Evolutionary conservation across 2,329 filamentous ascomycete species (phyloP).

Genomic region (Penicillium hordei): DNA sequence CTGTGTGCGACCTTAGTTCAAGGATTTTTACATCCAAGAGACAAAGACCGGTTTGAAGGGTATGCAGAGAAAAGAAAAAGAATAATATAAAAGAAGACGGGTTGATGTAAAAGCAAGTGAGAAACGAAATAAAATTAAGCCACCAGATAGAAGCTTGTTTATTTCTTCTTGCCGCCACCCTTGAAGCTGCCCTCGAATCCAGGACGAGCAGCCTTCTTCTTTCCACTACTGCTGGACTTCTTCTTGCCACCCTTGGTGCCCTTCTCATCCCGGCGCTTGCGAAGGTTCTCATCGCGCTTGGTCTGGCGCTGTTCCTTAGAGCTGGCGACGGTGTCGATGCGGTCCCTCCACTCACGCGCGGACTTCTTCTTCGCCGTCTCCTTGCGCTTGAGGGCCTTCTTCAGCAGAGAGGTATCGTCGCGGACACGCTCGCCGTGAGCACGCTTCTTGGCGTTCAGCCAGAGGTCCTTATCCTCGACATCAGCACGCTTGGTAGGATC

Average conservation of each 20-base stretch:
- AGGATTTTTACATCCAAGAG: not conserved
- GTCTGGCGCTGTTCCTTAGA: slow-evolving; percentile 75
- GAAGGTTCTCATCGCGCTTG: slow-evolving; percentile 78
- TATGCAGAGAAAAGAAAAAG: slow-evolving; percentile 9
- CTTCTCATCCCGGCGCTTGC: slow-evolving; percentile 73
- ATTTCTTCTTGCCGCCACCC: slow-evolving; percentile 48
- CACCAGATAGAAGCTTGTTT: slow-evolving; percentile 10
- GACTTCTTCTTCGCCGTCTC: slow-evolving; percentile 88
- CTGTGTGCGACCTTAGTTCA: not conserved
- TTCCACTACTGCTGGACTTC: slow-evolving; percentile 33
- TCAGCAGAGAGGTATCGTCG: slow-evolving; percentile 81
- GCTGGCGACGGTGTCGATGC: slow-evolving; percentile 70
- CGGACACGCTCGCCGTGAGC: slow-evolving; percentile 86
- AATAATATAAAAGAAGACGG: slow-evolving; percentile 1
- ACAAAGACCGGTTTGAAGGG: slow-evolving; percentile 8
- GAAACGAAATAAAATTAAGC: slow-evolving; percentile 1
- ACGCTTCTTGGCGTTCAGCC: slow-evolving; percentile 85
- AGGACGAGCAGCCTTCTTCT: slow-evolving; percentile 59
- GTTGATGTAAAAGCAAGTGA: slow-evolving; percentile 1
- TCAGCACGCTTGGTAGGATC: slow-evolving; percentile 79
- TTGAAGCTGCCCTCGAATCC: slow-evolving; percentile 74
- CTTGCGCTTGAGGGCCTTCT: slow-evolving; percentile 93
- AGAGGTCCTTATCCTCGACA: slow-evolving; percentile 88
- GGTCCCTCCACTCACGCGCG: slow-evolving; percentile 80
- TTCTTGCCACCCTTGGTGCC: slow-evolving; percentile 54